These are phyloP conservation scores for Logfia minima DNA, from an alignment of 129 eudicot genomes.

Conservation along the genomic window DNA sequence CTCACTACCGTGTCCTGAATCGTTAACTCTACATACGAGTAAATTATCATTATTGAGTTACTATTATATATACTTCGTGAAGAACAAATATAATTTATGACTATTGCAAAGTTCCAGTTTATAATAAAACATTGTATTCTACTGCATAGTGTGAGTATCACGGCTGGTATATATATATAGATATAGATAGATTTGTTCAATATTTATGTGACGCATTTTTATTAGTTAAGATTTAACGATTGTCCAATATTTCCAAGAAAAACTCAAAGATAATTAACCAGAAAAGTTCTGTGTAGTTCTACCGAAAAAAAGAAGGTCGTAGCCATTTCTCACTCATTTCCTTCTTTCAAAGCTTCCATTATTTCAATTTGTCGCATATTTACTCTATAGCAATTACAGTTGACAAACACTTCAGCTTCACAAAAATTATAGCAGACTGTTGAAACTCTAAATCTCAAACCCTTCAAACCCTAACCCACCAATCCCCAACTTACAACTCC, in stretches of 20 bases:
- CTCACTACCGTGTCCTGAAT: too few relatives aligned
- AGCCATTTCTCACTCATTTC: constrained; percentile 27
- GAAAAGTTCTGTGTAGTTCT: not conserved
- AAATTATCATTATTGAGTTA: too few relatives aligned
- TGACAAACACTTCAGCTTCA: not conserved
- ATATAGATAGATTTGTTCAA: too few relatives aligned
- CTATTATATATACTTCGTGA: too few relatives aligned
- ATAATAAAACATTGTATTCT: too few relatives aligned
- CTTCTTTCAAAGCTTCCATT: constrained; percentile 1
- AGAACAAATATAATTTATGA: too few relatives aligned
- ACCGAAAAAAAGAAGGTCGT: not conserved
- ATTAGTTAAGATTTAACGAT: too few relatives aligned
- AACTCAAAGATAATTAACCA: not conserved
- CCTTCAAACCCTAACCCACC: constrained; percentile 20
- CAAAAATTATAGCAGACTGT: not conserved
- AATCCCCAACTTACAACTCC: constrained; percentile 19
- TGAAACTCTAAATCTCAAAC: not conserved
- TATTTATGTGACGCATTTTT: too few relatives aligned
- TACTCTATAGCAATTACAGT: not conserved
- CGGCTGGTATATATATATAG: too few relatives aligned
- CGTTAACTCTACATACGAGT: too few relatives aligned
- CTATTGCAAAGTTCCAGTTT: too few relatives aligned
- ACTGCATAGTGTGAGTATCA: too few relatives aligned
- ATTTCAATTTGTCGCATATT: not conserved
- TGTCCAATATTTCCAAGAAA: not conserved